Conservation (phyloP, 352 stramenopile species). For the Phytophthora palmivora region DNA sequence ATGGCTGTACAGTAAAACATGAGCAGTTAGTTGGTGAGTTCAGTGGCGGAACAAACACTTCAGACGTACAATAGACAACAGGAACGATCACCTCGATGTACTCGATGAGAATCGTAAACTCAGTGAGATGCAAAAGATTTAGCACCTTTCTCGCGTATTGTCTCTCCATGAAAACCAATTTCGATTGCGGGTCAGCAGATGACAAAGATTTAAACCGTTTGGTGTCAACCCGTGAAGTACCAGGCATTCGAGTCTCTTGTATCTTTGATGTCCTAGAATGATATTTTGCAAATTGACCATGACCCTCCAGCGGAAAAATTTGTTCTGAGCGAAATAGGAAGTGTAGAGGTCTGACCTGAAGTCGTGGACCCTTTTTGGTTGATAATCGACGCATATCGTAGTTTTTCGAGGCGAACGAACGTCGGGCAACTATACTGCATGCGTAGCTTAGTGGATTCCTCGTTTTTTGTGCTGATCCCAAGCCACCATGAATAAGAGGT, state of each 20-base stretch:
- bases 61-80: slow-evolving; percentile 32
- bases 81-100: slow-evolving; percentile 41
- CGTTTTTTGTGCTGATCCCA: neutral
- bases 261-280: neutral
- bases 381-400: neutral
- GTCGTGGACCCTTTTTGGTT: neutral
- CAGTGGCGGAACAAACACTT: neutral
- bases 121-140: slow-evolving; percentile 34
- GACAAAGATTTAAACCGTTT: slow-evolving; percentile 2
- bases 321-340: neutral
- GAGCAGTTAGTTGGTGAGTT: neutral
- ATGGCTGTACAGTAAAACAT: slow-evolving; percentile 9
- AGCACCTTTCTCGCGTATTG: slow-evolving; percentile 19
- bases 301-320: neutral
- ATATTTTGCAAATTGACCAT: neutral
- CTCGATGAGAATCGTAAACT: slow-evolving; percentile 46
- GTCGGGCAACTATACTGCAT: slow-evolving; percentile 3
- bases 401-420: slow-evolving; percentile 1
- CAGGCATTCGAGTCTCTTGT: slow-evolving; percentile 4
- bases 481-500: neutral
- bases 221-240: neutral
- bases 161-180: slow-evolving; percentile 12
- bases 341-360: neutral
- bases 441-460: neutral
- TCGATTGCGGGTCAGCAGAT: neutral